A percentile compares a stretch with the other conserved stretches of the same genome.
These are phyloP conservation scores for Xylaria multiplex DNA, from an alignment of 2,329 filamentous ascomycete genomes.

Conservation along the genomic window DNA sequence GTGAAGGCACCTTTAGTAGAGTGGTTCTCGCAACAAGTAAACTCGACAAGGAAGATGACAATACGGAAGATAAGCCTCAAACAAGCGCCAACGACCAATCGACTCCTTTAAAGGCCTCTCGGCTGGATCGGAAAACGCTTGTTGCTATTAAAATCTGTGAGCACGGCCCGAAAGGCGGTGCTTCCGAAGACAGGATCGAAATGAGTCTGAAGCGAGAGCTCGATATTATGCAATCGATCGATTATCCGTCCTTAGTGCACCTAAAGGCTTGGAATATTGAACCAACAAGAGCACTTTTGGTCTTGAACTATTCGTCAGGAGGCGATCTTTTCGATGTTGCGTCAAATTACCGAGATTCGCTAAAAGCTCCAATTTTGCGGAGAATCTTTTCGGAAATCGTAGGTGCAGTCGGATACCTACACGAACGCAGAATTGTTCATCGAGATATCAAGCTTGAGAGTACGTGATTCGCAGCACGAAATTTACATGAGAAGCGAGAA, in stretches of 20 bases:
- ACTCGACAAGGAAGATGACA: conserved; percentile 61
- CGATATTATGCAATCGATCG: conserved; percentile 88
- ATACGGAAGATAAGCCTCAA: conserved; percentile 52
- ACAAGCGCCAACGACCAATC: conserved; percentile 50
- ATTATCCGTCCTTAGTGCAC: conserved; percentile 89
- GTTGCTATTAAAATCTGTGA: conserved; percentile 97
- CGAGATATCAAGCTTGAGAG: conserved; percentile 97
- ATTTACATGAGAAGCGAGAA: conserved; percentile 19
- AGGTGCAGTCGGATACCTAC: conserved; percentile 85
- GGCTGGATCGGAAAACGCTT: conserved; percentile 76
- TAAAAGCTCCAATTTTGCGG: conserved; percentile 76
- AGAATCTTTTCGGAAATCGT: conserved; percentile 92
- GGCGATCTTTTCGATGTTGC: conserved; percentile 96
- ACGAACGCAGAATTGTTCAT: conserved; percentile 87
- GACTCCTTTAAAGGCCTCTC: conserved; percentile 47
- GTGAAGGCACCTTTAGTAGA: conserved; percentile 94
- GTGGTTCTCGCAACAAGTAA: conserved; percentile 91
- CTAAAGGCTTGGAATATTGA: conserved; percentile 92
- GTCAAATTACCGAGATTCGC: conserved; percentile 72
- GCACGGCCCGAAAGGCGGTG: conserved; percentile 91
- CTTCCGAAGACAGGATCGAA: conserved; percentile 91
- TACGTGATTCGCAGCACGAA: conserved; percentile 58
- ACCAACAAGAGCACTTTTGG: conserved; percentile 81
- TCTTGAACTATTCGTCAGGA: conserved; percentile 91
- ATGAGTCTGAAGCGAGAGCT: conserved; percentile 94